A percentile compares a stretch with the other conserved stretches of the same genome.
These are phyloP conservation scores for Apiotrichum gamsii DNA, from an alignment of 1,284 basidiomycete genomes.

Conservation along the genomic window DNA sequence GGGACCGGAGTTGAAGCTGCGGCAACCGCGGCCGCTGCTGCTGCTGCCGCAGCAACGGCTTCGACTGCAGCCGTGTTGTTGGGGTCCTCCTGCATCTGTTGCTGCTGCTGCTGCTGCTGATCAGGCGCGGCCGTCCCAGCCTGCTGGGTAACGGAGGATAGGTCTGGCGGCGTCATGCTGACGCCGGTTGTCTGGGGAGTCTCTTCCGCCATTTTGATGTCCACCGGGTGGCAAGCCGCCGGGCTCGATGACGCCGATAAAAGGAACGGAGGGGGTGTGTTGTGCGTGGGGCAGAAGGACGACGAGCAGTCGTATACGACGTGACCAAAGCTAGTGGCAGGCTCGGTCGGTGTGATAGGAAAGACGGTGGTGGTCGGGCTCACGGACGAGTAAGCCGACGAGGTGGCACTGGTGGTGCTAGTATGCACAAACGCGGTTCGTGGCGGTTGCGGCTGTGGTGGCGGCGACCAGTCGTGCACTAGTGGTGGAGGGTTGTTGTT, in stretches of 20 bases:
- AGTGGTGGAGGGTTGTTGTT: background rate
- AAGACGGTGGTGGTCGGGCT: background rate
- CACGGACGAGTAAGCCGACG: background rate
- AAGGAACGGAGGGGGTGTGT: background rate
- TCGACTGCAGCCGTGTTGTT: background rate
- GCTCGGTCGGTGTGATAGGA: background rate
- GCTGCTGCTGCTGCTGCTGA: background rate
- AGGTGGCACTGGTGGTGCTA: background rate
- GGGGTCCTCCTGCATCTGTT: background rate
- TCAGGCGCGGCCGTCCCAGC: too few relatives aligned
- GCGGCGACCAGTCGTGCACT: constrained; percentile 1
- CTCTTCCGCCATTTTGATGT: background rate
- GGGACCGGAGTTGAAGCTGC: background rate
- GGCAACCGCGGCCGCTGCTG: background rate
- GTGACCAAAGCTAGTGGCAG: background rate
- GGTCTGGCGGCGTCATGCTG: background rate
- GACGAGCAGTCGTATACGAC: background rate
- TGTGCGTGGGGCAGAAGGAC: background rate
- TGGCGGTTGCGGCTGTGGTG: background rate
- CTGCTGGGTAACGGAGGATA: too few relatives aligned
- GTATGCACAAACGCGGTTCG: background rate
- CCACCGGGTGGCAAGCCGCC: background rate
- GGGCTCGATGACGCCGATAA: background rate
- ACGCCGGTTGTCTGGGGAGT: background rate
- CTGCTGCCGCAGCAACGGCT: background rate